Base-by-base conservation (phyloP, 2,329 filamentous ascomycete species). In the Zymoseptoria passerinii region DNA sequence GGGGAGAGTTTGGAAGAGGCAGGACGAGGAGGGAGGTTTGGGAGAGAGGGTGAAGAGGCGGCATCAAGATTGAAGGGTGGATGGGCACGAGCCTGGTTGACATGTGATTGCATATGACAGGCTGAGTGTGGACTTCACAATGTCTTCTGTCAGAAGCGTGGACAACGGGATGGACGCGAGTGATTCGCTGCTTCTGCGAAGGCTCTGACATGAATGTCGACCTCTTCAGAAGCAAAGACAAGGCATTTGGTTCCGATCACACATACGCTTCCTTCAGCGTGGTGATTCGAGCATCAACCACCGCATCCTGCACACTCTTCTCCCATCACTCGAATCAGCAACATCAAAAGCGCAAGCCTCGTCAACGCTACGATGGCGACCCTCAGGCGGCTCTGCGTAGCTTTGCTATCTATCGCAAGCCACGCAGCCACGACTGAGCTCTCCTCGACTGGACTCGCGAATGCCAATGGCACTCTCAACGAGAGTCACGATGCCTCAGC, bases 1-100 rank as follows among this genome's bases (percentile, higher is more conserved):
- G 44, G 10, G 57, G 55, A 28, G 60, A 62, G 16, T 62, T 62
- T 35, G 60, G 58, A 2, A 23, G 60, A 13, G 58, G 58, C 1
- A 52, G 56, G 10, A 62, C 60, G 48, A 60, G 60, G 52, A 58
- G 54, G 28, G 58, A 60, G 28, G 55, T 58, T 19, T 62, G 60
- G 55, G 60, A 62, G 19, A 44, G 35, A n/a, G 35, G 35, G 13
- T 44, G 35, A 44, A n/a, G 35, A n/a, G 13, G 10, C 9, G 35
- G 35, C 8, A 13, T 16, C 3, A 4, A 40, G 35, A 13, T 3
- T 40, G n/a, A n/a, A n/a, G n/a, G n/a, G 13, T 13, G 35, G 16
- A 44, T 3, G 13, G 6, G 16, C 35, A 44, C 4, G 16, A 44
- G 3, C n/a, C n/a, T 44, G 4, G 35, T 16, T 44, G 35, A 44